Evolutionary conservation across 805 yeast species (phyloP), one percentile per base, ranked within the genome.

Genomic region (Vanderwaltozyma tropicalis): DNA sequence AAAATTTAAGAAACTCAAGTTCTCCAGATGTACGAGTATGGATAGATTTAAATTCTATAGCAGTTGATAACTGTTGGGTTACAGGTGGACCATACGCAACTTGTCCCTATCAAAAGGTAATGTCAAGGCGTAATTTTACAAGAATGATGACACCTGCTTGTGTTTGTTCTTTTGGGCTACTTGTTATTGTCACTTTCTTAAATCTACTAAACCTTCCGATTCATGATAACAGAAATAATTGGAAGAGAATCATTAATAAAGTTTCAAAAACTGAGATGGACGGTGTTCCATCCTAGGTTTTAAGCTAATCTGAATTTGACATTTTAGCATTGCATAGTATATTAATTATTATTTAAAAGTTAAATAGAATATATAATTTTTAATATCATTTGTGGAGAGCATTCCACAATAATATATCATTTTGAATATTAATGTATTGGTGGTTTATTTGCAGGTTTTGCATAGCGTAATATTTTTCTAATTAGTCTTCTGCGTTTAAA

Each of bases 21-120:
- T 33, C 39, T 11, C 32, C 29, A 10, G 42, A 34, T 31, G 20
- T 31, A 2, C 41, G 44, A 12, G 32, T 55, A 12, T 88, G 96
- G 96, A 72, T 86, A 3, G 86, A 85, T 59, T 48, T 86, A 44
- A 88, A 89, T 53, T 84, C 88, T 14, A 68, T 89, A 17, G 72
- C 84, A 1, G 76, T 78, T 16, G 61, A 69, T 3, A 72, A 76
- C 38, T 88, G 97, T 52, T 89, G 92, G 88, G 87, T 87, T 4
- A 58, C 72, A 11, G 95, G 95, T 1, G 95, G 95, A 0, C 74
- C 85, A 0, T 67, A 73, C 43, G 79, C 89, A 0, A 53, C 62
- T 24, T 88, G 97, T 54, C 96, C 96, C 0, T 87, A 87, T 53
- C 74, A 72, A 40, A 64, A 64, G 32, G 68, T 70, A 1, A 67